phyloP scores from a whole-genome alignment of 805 yeast species.

The Suhomyces emberorum region DNA sequence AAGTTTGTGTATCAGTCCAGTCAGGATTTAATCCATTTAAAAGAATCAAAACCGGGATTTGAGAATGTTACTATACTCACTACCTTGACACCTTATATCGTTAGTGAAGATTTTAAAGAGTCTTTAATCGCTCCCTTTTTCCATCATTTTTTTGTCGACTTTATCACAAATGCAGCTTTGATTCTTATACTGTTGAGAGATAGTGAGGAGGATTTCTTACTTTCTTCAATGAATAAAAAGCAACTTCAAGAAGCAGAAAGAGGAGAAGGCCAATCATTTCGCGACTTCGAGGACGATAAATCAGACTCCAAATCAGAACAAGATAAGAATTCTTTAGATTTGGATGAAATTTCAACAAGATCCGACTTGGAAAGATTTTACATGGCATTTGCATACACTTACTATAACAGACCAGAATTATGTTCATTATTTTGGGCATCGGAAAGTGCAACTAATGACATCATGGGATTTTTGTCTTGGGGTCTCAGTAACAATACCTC shows the following conservation, averaged over 20 bases:
- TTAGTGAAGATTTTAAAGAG: constrained; percentile 24
- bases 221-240: constrained; percentile 42
- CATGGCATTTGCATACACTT: constrained; percentile 67
- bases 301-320: constrained; percentile 5
- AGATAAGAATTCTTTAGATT: constrained; percentile 31
- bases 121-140: constrained; percentile 38
- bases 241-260: constrained; percentile 1
- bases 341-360: constrained; percentile 64
- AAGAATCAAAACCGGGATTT: constrained; percentile 22
- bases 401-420: constrained; percentile 56
- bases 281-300: constrained; percentile 4
- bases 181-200: constrained; percentile 65
- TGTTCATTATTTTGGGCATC: constrained; percentile 60
- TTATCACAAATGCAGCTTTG: constrained; percentile 63
- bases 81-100: constrained; percentile 18
- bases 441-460: constrained; percentile 41
- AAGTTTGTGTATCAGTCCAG: constrained; percentile 51
- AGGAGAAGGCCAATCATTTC: constrained; percentile 3
- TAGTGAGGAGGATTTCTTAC: constrained; percentile 67
- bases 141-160: constrained; percentile 50
- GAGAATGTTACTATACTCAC: constrained; percentile 30
- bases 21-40: constrained; percentile 25
- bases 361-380: constrained; percentile 89
- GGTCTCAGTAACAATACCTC: constrained; percentile 74
- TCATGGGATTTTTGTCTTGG: constrained; percentile 85